These are phyloP conservation scores for Rhizophagus sp. DNA, from an alignment of 192 early-diverging fungal genomes.

Conservation along the genomic window DNA sequence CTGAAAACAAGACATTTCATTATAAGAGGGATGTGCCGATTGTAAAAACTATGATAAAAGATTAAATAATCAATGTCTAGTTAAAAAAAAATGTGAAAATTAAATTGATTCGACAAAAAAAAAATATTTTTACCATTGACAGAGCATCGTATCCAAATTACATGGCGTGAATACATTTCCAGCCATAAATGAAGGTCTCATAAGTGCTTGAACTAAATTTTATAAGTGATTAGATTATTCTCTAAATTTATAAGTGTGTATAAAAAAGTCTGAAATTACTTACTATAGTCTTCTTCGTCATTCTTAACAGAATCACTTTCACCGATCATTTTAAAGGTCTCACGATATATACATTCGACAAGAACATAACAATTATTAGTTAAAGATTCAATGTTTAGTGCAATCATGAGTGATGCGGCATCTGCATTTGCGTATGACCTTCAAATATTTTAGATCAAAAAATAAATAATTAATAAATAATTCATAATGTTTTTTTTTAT, in stretches of 20 bases:
- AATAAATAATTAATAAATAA: not conserved
- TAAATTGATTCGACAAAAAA: not conserved
- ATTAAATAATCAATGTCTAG: slow-evolving; percentile 25
- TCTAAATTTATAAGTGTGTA: not conserved
- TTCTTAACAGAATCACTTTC: slow-evolving; percentile 57
- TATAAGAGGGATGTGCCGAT: not conserved
- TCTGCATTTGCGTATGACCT: slow-evolving; percentile 46
- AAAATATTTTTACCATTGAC: slow-evolving; percentile 50
- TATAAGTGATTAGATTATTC: not conserved
- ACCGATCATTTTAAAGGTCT: slow-evolving; percentile 79
- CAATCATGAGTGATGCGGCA: slow-evolving; percentile 61
- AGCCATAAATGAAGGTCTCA: slow-evolving; percentile 68
- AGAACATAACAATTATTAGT: slow-evolving; percentile 60
- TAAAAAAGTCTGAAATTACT: slow-evolving; percentile 1
- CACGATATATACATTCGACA: slow-evolving; percentile 70
- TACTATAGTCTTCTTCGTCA: slow-evolving; percentile 48
- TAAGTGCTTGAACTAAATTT: slow-evolving; percentile 54
- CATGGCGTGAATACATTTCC: slow-evolving; percentile 70
- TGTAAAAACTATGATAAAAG: not conserved
- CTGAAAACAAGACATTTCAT: not conserved
- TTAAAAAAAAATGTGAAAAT: not conserved
- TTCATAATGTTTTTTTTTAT: not conserved
- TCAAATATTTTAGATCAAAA: not conserved
- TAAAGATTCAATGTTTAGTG: slow-evolving; percentile 68
- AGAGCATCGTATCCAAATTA: slow-evolving; percentile 72